Conservation (phyloP, 1,139 yeast genomes). For the Debaryomyces robertsiae region DNA sequence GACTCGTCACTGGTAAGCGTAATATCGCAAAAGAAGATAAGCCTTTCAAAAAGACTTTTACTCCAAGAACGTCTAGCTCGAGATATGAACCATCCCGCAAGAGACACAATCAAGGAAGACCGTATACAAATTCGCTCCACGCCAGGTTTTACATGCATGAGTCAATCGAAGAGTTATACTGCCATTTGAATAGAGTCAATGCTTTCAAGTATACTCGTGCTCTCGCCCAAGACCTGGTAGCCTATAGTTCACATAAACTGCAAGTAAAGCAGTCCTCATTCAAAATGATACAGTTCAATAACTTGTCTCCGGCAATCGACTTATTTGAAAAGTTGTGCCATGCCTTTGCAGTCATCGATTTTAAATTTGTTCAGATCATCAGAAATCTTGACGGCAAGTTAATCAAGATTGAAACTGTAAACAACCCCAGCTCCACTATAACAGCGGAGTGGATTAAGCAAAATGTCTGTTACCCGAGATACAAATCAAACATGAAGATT, state of each 20-base stretch:
- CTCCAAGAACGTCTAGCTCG: neutral
- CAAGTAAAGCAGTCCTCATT: neutral
- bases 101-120: conserved; percentile 31
- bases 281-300: conserved; percentile 10
- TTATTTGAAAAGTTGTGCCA: conserved; percentile 22
- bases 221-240: too few relatives aligned
- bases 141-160: conserved; percentile 31
- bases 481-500: conserved; percentile 47
- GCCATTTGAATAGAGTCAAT: conserved; percentile 19
- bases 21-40: neutral
- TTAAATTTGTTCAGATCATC: conserved; percentile 38
- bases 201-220: conserved; percentile 6
- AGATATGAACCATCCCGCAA: neutral
- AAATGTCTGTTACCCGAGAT: conserved; percentile 44
- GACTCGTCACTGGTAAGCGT: neutral
- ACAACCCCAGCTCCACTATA: conserved; percentile 17
- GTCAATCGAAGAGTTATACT: conserved; percentile 20
- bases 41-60: neutral
- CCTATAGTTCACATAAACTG: neutral
- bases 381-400: conserved; percentile 38
- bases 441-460: conserved; percentile 37
- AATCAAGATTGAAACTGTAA: conserved; percentile 36
- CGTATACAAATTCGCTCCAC: conserved; percentile 33
- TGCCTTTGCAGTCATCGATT: conserved; percentile 18
- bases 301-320: conserved; percentile 4